A percentile compares a stretch with the other conserved stretches of the same genome.
Evolutionary conservation across 2,329 filamentous ascomycete species (phyloP).

Genomic region (Cryphonectria carpinicola): DNA sequence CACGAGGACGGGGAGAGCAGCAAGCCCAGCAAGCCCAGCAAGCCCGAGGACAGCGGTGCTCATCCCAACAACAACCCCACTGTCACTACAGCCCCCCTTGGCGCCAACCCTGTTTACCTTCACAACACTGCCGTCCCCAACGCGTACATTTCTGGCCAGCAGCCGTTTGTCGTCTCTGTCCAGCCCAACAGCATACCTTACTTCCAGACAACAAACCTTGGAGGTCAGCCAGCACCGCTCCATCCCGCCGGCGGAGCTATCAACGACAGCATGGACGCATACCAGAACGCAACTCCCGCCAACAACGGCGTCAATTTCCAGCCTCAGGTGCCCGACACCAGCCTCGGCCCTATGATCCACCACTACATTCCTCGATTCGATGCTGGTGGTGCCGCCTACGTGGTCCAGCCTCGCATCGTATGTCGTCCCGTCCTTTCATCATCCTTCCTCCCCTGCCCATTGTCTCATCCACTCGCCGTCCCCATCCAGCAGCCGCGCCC

Average conservation of each 20-base stretch:
- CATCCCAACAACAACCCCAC: constrained; percentile 21
- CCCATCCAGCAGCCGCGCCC: constrained; percentile 22
- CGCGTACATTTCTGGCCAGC: constrained; percentile 5
- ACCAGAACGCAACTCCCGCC: constrained; percentile 48
- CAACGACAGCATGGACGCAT: constrained; percentile 38
- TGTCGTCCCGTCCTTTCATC: constrained; percentile 26
- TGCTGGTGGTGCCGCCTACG: constrained; percentile 30
- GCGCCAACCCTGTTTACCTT: constrained; percentile 31
- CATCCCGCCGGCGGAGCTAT: neutral
- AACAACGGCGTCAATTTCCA: constrained; percentile 56
- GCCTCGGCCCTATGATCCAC: constrained; percentile 58
- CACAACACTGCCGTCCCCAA: constrained; percentile 17
- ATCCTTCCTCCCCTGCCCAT: constrained; percentile 38
- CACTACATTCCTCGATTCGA: constrained; percentile 61
- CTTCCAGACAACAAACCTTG: constrained; percentile 3
- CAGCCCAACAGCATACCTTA: constrained; percentile 8
- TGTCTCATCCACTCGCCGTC: constrained; percentile 34
- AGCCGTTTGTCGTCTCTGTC: constrained; percentile 13
- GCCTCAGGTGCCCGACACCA: constrained; percentile 62
- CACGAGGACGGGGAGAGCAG: neutral
- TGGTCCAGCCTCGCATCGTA: constrained; percentile 25
- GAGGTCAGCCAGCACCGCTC: constrained; percentile 11
- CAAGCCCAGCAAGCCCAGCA: neutral
- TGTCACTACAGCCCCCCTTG: constrained; percentile 14
- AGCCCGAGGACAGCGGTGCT: neutral